Evolutionary conservation across 441 rosid genomes (phyloP), one percentile per base, ranked within the genome.

Genomic region (Adansonia grandidieri): DNA sequence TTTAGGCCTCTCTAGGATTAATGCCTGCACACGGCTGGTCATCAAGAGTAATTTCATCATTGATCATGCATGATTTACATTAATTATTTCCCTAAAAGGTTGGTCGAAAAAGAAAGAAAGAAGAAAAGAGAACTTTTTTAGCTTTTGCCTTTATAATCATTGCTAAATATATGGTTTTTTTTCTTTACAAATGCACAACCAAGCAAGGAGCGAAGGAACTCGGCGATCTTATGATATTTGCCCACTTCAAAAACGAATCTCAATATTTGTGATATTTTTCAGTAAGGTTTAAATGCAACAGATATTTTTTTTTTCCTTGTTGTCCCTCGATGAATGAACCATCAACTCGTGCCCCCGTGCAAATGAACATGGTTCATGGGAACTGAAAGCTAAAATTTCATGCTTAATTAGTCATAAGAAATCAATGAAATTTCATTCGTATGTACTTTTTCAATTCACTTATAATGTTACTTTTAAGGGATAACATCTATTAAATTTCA

Each of bases 111-210:
- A 32, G 37, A 65, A 65, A 65, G 42, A 13, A 22, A n/a, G 42
- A 32, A 32, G 32, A 65, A 40, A 9, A 44, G 1, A 20, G 37
- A 6, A 13, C 32, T 54, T 14, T 13, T 70, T 14, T 14, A 48
- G 20, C 20, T 24, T 70, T 48, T 24, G 44, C 74, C 45, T 70
- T 24, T 50, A 24, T 24, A 50, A 70, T 70, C 58, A 70, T 70
- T 70, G 60, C 56, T 32, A 32, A 32, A 32, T 32, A 32, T 47
- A 0, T 14, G 22, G 20, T 14, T 47, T 68, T 45, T 40, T 4
- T 14, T 57, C 7, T 57, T 57, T 17, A 37, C 3, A 67, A 48
- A 9, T 22, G 57, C 37, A n/a, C 24, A 28, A 53, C 48, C 8
- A 9, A 53, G 28, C 48, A 45, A n/a, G 9, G 40, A 22, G 65